Conservation (phyloP, 345 rosid genomes). For the Syzygium grande region DNA sequence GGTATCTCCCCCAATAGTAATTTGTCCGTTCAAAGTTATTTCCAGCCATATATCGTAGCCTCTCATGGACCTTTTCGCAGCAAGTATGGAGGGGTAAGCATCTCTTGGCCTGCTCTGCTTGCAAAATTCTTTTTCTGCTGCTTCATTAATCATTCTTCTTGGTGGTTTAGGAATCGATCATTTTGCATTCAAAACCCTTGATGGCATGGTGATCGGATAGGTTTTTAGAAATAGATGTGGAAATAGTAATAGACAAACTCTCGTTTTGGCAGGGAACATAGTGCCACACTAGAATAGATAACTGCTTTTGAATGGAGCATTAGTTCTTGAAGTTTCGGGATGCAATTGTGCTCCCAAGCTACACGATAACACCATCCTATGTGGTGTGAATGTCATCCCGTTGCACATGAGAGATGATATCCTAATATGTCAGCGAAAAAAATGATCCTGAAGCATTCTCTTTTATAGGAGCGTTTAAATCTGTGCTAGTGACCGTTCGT, state of each 20-base stretch:
- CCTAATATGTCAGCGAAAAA: neutral
- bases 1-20: slow-evolving; percentile 75
- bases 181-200: neutral
- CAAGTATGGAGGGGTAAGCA: slow-evolving; percentile 65
- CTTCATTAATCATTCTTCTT: neutral
- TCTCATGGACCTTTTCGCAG: slow-evolving; percentile 85
- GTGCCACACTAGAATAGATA: neutral
- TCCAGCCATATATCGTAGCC: slow-evolving; percentile 77
- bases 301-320: neutral
- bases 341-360: neutral
- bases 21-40: slow-evolving; percentile 75
- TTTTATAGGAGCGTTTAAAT: neutral
- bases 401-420: neutral
- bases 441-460: neutral
- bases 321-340: neutral
- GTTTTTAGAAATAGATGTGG: neutral
- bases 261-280: neutral
- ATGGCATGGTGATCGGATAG: neutral
- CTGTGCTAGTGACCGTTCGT: neutral
- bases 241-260: neutral
- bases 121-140: neutral
- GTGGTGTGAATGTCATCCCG: neutral
- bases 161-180: neutral
- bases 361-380: neutral
- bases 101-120: neutral